Percentiles rank a stretch among this genome's conserved stretches.
phyloP scores from a whole-genome alignment of 2,329 filamentous ascomycete species.

The Neonectria coccinea region DNA sequence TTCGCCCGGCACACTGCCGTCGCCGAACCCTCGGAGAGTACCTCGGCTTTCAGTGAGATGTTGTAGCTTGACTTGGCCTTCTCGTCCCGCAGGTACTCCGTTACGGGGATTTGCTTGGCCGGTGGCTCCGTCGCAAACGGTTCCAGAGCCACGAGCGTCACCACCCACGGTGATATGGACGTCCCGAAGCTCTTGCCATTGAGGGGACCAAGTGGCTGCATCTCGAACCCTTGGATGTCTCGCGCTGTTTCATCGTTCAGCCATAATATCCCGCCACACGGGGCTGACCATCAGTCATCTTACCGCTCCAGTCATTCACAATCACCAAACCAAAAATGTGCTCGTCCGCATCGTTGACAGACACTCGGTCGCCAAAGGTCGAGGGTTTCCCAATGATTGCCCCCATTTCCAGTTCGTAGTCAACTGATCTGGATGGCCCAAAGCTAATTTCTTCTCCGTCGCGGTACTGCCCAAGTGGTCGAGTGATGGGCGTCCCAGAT shows the following conservation, averaged over 20 bases:
- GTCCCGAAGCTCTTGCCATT: slow-evolving; percentile 72
- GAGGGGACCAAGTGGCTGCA: slow-evolving; percentile 70
- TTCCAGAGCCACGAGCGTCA: slow-evolving; percentile 70
- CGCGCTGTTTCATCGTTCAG: slow-evolving; percentile 53
- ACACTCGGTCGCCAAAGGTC: slow-evolving; percentile 51
- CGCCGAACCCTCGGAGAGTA: slow-evolving; percentile 31
- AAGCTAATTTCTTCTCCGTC: slow-evolving; percentile 35
- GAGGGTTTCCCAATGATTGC: slow-evolving; percentile 58
- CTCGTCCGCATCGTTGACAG: slow-evolving; percentile 62
- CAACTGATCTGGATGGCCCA: slow-evolving; percentile 52
- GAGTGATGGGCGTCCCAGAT: slow-evolving; percentile 59
- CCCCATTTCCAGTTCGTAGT: slow-evolving; percentile 59
- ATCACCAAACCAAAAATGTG: slow-evolving; percentile 74
- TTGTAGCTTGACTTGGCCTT: slow-evolving; percentile 52
- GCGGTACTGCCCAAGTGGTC: slow-evolving; percentile 60
- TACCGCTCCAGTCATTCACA: slow-evolving; percentile 71
- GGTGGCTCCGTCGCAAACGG: slow-evolving; percentile 58
- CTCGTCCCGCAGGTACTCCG: slow-evolving; percentile 46
- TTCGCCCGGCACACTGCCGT: slow-evolving; percentile 23
- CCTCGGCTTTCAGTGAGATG: slow-evolving; percentile 47
- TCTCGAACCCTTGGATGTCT: slow-evolving; percentile 72
- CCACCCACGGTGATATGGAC: slow-evolving; percentile 70
- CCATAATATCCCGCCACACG: background rate
- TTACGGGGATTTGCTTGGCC: slow-evolving; percentile 10
- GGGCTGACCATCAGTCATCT: slow-evolving; percentile 49